phyloP scores from a whole-genome alignment of 2,329 filamentous ascomycete genomes.

The Xylariales sp. region DNA sequence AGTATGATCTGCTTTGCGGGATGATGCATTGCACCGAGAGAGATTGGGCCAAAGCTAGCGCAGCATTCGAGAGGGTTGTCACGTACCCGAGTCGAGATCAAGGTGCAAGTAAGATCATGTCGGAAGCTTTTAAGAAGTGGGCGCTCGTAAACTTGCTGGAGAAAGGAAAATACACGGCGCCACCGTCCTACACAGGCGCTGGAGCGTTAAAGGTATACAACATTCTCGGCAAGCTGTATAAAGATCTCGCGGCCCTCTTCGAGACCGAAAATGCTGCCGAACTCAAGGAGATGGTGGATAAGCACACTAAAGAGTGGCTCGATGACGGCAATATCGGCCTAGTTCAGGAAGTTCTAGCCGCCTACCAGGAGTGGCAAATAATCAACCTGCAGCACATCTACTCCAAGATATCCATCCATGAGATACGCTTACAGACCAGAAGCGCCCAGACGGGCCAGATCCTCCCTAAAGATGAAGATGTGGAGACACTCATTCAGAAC shows the following conservation, averaged over 20 bases:
- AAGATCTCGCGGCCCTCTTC: conserved; percentile 66
- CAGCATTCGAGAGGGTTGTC: conserved; percentile 61
- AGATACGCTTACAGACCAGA: conserved; percentile 46
- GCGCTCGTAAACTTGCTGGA: conserved; percentile 70
- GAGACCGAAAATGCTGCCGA: conserved; percentile 46
- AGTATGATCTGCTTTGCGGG: conserved; percentile 64
- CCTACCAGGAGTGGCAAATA: conserved; percentile 74
- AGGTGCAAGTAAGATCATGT: conserved; percentile 71
- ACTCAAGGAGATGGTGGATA: conserved; percentile 61
- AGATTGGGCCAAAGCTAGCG: conserved; percentile 58
- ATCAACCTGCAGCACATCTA: conserved; percentile 71
- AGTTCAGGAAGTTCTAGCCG: conserved; percentile 62
- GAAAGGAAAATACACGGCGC: conserved; percentile 51
- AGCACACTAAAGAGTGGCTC: conserved; percentile 54
- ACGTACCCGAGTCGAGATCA: conserved; percentile 61
- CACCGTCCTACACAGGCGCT: conserved; percentile 53
- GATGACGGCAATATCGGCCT: conserved; percentile 72
- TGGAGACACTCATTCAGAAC: conserved; percentile 40
- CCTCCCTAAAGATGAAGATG: conserved; percentile 36
- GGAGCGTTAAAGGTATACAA: conserved; percentile 40
- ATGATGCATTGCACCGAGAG: conserved; percentile 58
- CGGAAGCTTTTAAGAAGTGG: conserved; percentile 92
- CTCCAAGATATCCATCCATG: conserved; percentile 49
- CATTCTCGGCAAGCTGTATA: conserved; percentile 64
- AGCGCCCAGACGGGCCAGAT: conserved; percentile 48